These are phyloP conservation scores for Cercospora nicotianae DNA, from an alignment of 2,329 filamentous ascomycete species.

Conservation along the genomic window DNA sequence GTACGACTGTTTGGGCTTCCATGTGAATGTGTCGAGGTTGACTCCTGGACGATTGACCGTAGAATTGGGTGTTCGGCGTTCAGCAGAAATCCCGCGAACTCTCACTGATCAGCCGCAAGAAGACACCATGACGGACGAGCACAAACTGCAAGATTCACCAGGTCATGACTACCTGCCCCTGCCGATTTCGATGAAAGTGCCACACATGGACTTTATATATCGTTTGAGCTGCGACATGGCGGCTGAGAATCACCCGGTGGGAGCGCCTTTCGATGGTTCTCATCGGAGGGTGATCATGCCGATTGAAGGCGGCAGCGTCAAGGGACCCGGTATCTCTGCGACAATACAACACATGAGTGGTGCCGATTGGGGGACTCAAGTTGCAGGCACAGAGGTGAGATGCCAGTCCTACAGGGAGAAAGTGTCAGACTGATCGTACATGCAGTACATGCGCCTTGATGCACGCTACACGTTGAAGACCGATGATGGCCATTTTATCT, in stretches of 20 bases:
- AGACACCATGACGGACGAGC: slow-evolving; percentile 9
- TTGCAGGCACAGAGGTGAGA: background rate
- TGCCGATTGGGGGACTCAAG: slow-evolving; percentile 27
- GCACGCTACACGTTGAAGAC: slow-evolving; percentile 31
- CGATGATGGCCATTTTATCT: slow-evolving; percentile 27
- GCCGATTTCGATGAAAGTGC: slow-evolving; percentile 20
- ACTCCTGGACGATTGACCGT: background rate
- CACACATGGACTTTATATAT: slow-evolving; percentile 29
- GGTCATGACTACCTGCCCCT: slow-evolving; percentile 7
- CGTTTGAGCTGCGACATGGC: slow-evolving; percentile 30
- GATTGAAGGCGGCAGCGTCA: slow-evolving; percentile 25
- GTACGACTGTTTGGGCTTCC: background rate
- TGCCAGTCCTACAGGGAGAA: background rate
- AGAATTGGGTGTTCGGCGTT: background rate
- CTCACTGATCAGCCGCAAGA: background rate
- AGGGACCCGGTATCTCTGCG: slow-evolving; percentile 26
- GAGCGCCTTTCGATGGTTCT: slow-evolving; percentile 21
- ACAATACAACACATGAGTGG: slow-evolving; percentile 27
- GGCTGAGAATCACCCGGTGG: slow-evolving; percentile 23
- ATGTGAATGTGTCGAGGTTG: background rate
- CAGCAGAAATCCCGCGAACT: background rate
- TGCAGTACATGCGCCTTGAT: slow-evolving; percentile 28
- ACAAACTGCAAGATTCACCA: slow-evolving; percentile 2
- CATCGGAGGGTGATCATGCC: slow-evolving; percentile 27
- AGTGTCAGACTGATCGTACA: background rate